Base-by-base conservation (phyloP, 2,329 filamentous ascomycete genomes). In the Nemania sp. region DNA sequence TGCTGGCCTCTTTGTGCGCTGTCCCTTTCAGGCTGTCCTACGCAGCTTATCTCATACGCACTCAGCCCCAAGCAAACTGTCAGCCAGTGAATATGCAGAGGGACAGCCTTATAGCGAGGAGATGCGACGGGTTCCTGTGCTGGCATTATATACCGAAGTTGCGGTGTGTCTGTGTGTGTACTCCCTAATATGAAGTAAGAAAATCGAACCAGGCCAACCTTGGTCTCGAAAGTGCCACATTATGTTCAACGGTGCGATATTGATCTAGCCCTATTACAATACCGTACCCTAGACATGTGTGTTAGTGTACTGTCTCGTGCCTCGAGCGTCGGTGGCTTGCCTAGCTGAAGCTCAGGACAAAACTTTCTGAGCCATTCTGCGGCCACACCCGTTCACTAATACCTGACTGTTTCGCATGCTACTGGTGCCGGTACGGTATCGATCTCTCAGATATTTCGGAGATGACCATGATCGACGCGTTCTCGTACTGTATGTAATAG, bases 371-470 rank as follows among this genome's bases (percentile, higher is more conserved):
- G 30, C 45, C 44, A 41, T 37, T 50, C 43, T 34, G 46, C 56
- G 53, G 56, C 47, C 56, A 44, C 23, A 56, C 41, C 56, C 56
- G 56, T 42, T 49, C 42, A 46, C 44, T 55, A 57, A 45, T 22
- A 22, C 17, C 19, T 40, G 19, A 19, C 37, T 22, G 3, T 5
- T 37, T 26, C 15, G 20, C 22, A 36, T 37, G 12, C 37, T 12
- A n/a, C n/a, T n/a, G n/a, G n/a, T n/a, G n/a, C n/a, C n/a, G n/a
- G n/a, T n/a, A n/a, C n/a, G n/a, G n/a, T n/a, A n/a, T n/a, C n/a
- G n/a, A n/a, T n/a, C n/a, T n/a, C n/a, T n/a, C 22, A 48, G 28
- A 49, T 39, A 14, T 24, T 31, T n/a, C 23, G 6, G 37, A 9
- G 20, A 45, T 14, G 15, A 22, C 40, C 17, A 28, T 11, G n/a